Percentiles rank a stretch among this genome's conserved stretches.
These are phyloP conservation scores for Holtermanniella nyarrowii DNA, from an alignment of 768 basidiomycete genomes.

Conservation along the genomic window DNA sequence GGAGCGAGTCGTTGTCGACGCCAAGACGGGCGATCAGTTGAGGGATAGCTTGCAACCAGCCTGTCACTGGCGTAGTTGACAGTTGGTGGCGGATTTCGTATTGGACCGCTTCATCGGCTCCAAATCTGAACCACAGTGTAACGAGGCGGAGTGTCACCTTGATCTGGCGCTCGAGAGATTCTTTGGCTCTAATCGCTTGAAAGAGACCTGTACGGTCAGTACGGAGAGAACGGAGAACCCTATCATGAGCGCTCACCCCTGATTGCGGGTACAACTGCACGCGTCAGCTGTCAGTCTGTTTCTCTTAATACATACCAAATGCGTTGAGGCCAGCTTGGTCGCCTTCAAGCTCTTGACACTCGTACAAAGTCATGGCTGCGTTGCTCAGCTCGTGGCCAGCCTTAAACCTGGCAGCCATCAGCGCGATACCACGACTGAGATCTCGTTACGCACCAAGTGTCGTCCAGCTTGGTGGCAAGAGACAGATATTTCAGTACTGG, in stretches of 20 bases:
- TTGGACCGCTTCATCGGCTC: slow-evolving; percentile 27
- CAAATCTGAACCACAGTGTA: slow-evolving; percentile 39
- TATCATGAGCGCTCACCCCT: slow-evolving; percentile 15
- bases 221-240: not conserved
- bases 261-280: slow-evolving; percentile 34
- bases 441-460: slow-evolving; percentile 19
- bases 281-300: slow-evolving; percentile 1
- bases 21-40: slow-evolving; percentile 40
- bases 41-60: slow-evolving; percentile 36
- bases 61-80: slow-evolving; percentile 12
- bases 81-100: slow-evolving; percentile 28
- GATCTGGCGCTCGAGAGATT: slow-evolving; percentile 30
- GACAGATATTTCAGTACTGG: slow-evolving; percentile 28
- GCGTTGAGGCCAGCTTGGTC: slow-evolving; percentile 25
- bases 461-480: slow-evolving; percentile 25
- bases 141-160: slow-evolving; percentile 36
- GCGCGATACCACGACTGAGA: not conserved
- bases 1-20: slow-evolving; percentile 24
- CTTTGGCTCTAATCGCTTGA: slow-evolving; percentile 21
- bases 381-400: slow-evolving; percentile 21
- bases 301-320: slow-evolving; percentile 18
- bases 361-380: slow-evolving; percentile 27
- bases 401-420: slow-evolving; percentile 14
- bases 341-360: slow-evolving; percentile 13
- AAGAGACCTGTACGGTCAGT: slow-evolving; percentile 22